Conservation (phyloP, 2,329 filamentous ascomycete species). For the Aspergillus ibericus region DNA sequence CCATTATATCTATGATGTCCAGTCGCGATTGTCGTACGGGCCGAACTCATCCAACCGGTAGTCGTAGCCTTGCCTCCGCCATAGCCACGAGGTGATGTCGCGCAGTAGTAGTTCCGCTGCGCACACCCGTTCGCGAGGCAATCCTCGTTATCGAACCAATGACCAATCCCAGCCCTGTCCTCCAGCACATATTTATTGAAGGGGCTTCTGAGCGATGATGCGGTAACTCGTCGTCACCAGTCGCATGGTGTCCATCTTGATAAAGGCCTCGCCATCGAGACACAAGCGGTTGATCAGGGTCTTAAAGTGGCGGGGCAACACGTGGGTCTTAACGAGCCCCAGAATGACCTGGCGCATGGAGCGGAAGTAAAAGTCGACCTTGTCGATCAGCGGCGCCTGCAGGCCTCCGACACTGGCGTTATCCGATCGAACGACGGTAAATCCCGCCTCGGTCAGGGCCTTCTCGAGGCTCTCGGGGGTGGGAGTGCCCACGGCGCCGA, state of each 20-base stretch:
- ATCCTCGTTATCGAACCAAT: not conserved
- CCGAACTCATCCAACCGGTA: not conserved
- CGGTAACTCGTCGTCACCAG: slow-evolving; percentile 55
- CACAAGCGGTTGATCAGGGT: slow-evolving; percentile 55
- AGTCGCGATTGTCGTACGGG: not conserved
- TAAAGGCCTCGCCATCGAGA: slow-evolving; percentile 55
- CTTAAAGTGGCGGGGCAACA: slow-evolving; percentile 55
- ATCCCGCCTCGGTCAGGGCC: slow-evolving; percentile 50
- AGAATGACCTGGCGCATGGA: slow-evolving; percentile 52
- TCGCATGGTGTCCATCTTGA: slow-evolving; percentile 57
- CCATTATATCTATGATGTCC: too few relatives aligned
- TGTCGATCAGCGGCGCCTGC: slow-evolving; percentile 56
- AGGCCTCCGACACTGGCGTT: slow-evolving; percentile 55
- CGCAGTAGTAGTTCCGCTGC: not conserved
- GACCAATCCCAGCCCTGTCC: slow-evolving; percentile 1
- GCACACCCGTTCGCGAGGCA: not conserved
- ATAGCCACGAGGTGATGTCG: too few relatives aligned
- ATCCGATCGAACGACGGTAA: slow-evolving; percentile 50
- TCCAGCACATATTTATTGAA: slow-evolving; percentile 9
- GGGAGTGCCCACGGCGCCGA: slow-evolving; percentile 57
- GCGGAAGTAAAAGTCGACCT: slow-evolving; percentile 57
- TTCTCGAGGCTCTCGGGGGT: slow-evolving; percentile 50
- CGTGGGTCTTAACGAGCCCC: slow-evolving; percentile 48
- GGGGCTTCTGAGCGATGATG: slow-evolving; percentile 52
- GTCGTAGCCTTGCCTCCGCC: not conserved